These are phyloP conservation scores for Usnea hakonensis DNA, from an alignment of 495 filamentous ascomycete species.

Conservation along the genomic window DNA sequence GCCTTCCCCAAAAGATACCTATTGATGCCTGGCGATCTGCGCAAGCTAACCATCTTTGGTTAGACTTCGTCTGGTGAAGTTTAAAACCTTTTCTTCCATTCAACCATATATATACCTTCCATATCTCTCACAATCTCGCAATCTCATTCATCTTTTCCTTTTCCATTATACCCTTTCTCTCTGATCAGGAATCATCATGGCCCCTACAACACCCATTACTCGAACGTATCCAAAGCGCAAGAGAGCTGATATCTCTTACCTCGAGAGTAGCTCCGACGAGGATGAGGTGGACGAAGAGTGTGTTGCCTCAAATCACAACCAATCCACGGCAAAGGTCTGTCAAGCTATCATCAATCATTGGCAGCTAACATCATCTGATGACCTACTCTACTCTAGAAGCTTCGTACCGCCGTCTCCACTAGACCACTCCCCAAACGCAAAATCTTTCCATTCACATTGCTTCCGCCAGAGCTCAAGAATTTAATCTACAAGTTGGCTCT, in stretches of 20 bases:
- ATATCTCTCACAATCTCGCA: too few relatives aligned
- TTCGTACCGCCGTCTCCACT: not conserved
- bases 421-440: conserved; percentile 15
- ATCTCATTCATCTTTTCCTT: not conserved
- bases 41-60: too few relatives aligned
- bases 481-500: conserved; percentile 13
- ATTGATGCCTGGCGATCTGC: too few relatives aligned
- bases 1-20: too few relatives aligned
- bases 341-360: not conserved
- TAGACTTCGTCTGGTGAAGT: too few relatives aligned
- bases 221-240: conserved; percentile 14
- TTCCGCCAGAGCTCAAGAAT: conserved; percentile 17
- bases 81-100: too few relatives aligned
- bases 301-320: not conserved
- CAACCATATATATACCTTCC: too few relatives aligned
- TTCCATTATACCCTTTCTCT: not conserved
- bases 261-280: conserved; percentile 8
- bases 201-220: not conserved
- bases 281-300: not conserved
- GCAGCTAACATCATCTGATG: not conserved
- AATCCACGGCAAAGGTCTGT: not conserved
- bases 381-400: not conserved
- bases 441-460: conserved; percentile 15
- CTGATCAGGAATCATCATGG: not conserved
- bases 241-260: conserved; percentile 12